Percentiles rank a stretch among this genome's conserved stretches.
Evolutionary conservation across 805 yeast genomes (phyloP).

Genomic region (Monosporozyma solicola): DNA sequence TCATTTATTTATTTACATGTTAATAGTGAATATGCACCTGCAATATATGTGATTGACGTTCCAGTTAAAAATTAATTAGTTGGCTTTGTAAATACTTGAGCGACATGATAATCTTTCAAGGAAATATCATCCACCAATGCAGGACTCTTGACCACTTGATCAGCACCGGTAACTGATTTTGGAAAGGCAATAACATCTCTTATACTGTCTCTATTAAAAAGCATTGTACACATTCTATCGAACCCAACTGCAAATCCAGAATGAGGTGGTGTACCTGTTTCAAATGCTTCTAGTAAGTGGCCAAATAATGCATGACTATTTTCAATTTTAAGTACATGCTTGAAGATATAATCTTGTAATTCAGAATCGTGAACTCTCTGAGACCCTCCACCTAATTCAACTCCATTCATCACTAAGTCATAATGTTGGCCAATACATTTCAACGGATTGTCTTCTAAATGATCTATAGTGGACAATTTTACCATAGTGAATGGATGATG

Average conservation of each 20-base stretch:
- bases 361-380: constrained; percentile 84
- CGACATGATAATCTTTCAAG: constrained; percentile 43
- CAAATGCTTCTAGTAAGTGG: constrained; percentile 72
- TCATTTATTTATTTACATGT: not conserved
- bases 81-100: not conserved
- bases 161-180: constrained; percentile 80
- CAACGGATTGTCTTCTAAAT: constrained; percentile 45
- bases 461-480: constrained; percentile 54
- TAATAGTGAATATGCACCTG: not conserved
- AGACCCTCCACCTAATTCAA: constrained; percentile 96
- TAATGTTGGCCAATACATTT: constrained; percentile 81
- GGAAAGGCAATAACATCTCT: constrained; percentile 96
- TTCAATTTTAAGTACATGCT: constrained; percentile 49
- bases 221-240: constrained; percentile 87
- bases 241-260: constrained; percentile 96
- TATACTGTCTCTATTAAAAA: constrained; percentile 66
- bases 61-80: not conserved
- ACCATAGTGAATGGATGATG: constrained; percentile 99
- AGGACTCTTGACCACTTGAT: constrained; percentile 84
- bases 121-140: constrained; percentile 45
- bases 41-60: not conserved
- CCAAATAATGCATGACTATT: constrained; percentile 66
- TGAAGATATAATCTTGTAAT: constrained; percentile 66
- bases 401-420: constrained; percentile 88
- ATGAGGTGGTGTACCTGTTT: constrained; percentile 96